Conservation (phyloP, 2,329 filamentous ascomycete genomes). For the Ophiostoma fasciatum region DNA sequence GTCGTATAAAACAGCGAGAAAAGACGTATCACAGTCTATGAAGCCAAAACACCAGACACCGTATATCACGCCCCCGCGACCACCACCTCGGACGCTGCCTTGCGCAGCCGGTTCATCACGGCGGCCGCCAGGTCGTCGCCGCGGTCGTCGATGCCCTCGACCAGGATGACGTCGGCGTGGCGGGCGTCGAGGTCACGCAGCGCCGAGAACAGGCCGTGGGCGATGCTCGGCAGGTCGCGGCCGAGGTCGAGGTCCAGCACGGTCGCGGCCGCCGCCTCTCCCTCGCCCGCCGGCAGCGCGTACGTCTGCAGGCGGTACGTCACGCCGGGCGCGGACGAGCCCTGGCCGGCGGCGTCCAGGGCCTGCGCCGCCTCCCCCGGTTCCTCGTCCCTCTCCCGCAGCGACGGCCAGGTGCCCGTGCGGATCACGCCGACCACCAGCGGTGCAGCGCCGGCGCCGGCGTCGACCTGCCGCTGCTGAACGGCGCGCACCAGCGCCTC, state of each 20-base stretch:
- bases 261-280: too few species aligned
- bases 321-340: background rate
- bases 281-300: slow-evolving; percentile 20
- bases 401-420: slow-evolving; percentile 36
- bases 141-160: slow-evolving; percentile 72
- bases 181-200: slow-evolving; percentile 71
- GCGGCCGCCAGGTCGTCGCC: slow-evolving; percentile 77
- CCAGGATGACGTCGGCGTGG: slow-evolving; percentile 69
- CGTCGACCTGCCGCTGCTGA: too few species aligned
- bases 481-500: too few species aligned
- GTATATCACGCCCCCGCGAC: too few species aligned
- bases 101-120: slow-evolving; percentile 70
- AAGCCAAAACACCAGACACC: too few species aligned
- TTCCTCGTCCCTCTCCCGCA: slow-evolving; percentile 24
- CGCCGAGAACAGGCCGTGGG: slow-evolving; percentile 75
- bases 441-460: background rate
- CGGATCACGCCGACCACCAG: slow-evolving; percentile 35
- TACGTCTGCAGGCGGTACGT: slow-evolving; percentile 23
- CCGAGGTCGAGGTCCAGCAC: slow-evolving; percentile 63
- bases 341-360: too few species aligned
- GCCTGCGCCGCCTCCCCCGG: too few species aligned
- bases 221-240: slow-evolving; percentile 54
- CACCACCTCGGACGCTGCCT: slow-evolving; percentile 55
- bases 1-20: too few species aligned
- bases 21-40: too few species aligned